Conservation (phyloP, 129 eudicot genomes). For the Flaveria brownii region DNA sequence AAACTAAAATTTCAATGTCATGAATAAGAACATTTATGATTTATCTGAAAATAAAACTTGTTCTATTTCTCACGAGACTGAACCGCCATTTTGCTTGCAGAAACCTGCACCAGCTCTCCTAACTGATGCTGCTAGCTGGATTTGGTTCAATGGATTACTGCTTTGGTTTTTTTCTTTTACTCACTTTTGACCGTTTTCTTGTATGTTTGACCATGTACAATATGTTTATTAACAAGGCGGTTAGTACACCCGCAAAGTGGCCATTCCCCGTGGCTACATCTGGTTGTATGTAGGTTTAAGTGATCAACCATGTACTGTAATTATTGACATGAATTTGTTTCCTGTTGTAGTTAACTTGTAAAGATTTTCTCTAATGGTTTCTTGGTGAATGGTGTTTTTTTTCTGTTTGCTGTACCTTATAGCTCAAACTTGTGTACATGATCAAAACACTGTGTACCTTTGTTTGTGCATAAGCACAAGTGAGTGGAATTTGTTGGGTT, state of each 20-base stretch:
- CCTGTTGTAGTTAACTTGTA: constrained; percentile 15
- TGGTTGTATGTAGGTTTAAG: constrained; percentile 24
- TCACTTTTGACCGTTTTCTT: constrained; percentile 31
- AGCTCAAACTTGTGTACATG: constrained; percentile 19
- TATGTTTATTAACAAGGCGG: constrained; percentile 37
- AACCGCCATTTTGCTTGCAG: constrained; percentile 21
- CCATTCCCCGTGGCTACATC: constrained; percentile 29
- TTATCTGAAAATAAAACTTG: background rate
- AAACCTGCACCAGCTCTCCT: constrained; percentile 40
- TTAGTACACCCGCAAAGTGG: constrained; percentile 21
- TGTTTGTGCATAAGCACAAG: constrained; percentile 11
- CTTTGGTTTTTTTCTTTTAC: constrained; percentile 3
- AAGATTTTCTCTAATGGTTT: constrained; percentile 10
- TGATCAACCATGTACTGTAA: constrained; percentile 33
- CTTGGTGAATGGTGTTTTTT: constrained; percentile 19
- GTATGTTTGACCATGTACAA: constrained; percentile 38
- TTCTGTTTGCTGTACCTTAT: background rate
- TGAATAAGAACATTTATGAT: background rate
- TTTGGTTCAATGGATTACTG: constrained; percentile 30
- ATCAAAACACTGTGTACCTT: background rate
- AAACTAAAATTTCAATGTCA: background rate
- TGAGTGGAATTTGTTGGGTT: constrained; percentile 3
- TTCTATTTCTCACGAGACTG: background rate
- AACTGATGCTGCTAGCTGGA: constrained; percentile 34
- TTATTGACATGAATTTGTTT: constrained; percentile 23